These are phyloP conservation scores for Turritis glabra DNA, from an alignment of 345 rosid species.

Conservation along the genomic window DNA sequence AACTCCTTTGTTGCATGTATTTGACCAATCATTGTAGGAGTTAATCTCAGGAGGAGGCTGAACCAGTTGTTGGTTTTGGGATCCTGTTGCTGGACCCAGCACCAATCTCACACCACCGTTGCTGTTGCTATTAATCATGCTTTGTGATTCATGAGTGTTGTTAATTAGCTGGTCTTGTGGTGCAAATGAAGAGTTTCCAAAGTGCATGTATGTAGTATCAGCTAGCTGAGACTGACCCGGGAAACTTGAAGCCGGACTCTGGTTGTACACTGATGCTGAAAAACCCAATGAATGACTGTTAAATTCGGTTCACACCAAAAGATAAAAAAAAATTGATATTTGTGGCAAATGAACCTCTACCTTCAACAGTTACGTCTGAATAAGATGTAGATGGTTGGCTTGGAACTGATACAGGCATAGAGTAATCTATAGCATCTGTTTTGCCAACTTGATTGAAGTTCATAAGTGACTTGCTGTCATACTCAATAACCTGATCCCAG, in stretches of 20 bases:
- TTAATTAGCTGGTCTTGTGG: constrained; percentile 48
- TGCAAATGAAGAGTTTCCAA: constrained; percentile 51
- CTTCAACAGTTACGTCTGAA: constrained; percentile 59
- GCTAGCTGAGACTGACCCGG: constrained; percentile 51
- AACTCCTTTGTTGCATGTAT: constrained; percentile 45
- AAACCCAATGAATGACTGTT: constrained; percentile 5
- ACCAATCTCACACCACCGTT: constrained; percentile 36
- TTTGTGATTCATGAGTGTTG: constrained; percentile 31
- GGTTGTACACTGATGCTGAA: constrained; percentile 54
- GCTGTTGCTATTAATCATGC: constrained; percentile 25
- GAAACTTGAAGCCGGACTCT: constrained; percentile 46
- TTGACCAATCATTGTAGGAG: constrained; percentile 56
- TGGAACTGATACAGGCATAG: constrained; percentile 52
- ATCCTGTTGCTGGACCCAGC: constrained; percentile 44
- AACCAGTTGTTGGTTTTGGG: constrained; percentile 43
- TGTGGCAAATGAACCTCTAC: constrained; percentile 32
- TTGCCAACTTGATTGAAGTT: constrained; percentile 52
- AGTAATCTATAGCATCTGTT: constrained; percentile 43
- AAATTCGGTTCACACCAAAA: neutral
- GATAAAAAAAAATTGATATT: neutral
- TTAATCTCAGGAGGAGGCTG: constrained; percentile 43
- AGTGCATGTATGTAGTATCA: constrained; percentile 49
- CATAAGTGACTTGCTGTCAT: constrained; percentile 78
- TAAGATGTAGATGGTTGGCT: constrained; percentile 55
- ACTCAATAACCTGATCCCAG: constrained; percentile 87